phyloP scores from a whole-genome alignment of 805 yeast genomes.

The Lipomyces sp. region DNA sequence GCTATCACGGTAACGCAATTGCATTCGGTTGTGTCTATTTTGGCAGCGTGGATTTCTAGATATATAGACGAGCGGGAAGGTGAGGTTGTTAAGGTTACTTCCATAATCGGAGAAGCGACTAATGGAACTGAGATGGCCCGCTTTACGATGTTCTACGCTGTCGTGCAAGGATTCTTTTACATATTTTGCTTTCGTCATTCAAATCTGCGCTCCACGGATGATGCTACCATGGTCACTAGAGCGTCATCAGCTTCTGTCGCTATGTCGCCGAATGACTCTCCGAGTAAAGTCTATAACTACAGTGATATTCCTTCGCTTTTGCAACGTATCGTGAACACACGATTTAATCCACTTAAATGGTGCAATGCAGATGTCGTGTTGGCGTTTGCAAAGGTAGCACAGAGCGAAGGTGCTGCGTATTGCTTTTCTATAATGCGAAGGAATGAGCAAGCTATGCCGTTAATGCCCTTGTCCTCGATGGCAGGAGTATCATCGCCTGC shows the following conservation, averaged over 20 bases:
- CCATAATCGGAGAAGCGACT: constrained; percentile 37
- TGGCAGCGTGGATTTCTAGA: constrained; percentile 78
- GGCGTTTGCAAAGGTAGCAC: constrained; percentile 90
- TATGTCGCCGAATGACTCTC: constrained; percentile 22
- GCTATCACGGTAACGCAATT: constrained; percentile 68
- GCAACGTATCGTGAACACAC: constrained; percentile 78
- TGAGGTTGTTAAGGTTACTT: constrained; percentile 52
- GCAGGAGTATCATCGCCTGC: not conserved
- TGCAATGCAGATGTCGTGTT: constrained; percentile 91
- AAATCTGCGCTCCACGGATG: constrained; percentile 45
- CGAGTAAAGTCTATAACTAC: constrained; percentile 50
- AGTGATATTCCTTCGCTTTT: constrained; percentile 68
- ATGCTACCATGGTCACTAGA: too few relatives aligned
- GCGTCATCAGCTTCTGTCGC: not conserved
- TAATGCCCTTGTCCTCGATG: not conserved
- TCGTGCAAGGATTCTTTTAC: constrained; percentile 84
- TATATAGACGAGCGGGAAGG: constrained; percentile 80
- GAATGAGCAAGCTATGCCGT: constrained; percentile 58
- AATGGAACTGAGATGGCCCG: constrained; percentile 60
- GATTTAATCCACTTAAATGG: constrained; percentile 88
- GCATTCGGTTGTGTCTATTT: constrained; percentile 73
- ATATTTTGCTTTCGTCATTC: constrained; percentile 86
- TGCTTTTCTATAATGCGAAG: constrained; percentile 91
- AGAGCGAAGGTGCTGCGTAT: constrained; percentile 83
- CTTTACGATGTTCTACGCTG: constrained; percentile 83